Evolutionary conservation across 2,329 filamentous ascomycete species (phyloP).

Genomic region (Colletotrichum destructivum): DNA sequence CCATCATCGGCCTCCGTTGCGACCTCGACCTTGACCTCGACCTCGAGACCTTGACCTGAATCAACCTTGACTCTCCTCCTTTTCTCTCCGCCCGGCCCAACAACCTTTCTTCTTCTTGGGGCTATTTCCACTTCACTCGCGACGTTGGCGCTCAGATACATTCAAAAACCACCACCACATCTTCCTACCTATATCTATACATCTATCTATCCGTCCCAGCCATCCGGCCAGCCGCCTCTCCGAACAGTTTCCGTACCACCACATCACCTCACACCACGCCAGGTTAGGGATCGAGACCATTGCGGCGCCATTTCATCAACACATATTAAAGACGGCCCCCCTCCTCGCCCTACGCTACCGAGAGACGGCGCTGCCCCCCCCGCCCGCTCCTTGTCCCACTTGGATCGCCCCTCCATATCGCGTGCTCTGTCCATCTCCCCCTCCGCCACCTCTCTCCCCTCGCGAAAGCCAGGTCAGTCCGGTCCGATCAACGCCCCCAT

Average conservation of each 20-base stretch:
- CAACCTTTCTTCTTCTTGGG: not conserved
- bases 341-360: conserved; percentile 3
- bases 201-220: not conserved
- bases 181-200: not conserved
- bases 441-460: not conserved
- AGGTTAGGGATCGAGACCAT: conserved; percentile 7
- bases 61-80: conserved; percentile 9
- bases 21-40: conserved; percentile 17
- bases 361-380: conserved; percentile 16
- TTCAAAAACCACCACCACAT: not conserved
- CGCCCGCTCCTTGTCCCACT: conserved; percentile 15
- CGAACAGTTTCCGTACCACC: conserved; percentile 2
- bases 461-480: not conserved
- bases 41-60: conserved; percentile 16
- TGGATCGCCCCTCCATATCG: conserved; percentile 5
- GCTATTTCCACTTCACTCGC: conserved; percentile 12
- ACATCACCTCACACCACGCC: conserved; percentile 1
- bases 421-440: conserved; percentile 3
- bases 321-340: conserved; percentile 6
- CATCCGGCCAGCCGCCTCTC: conserved; percentile 17
- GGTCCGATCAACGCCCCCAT: not conserved
- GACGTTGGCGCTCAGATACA: not conserved
- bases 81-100: not conserved
- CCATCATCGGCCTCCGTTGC: conserved; percentile 34
- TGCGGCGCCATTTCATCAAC: conserved; percentile 19